These are phyloP conservation scores for Pseudogymnoascus sp. DNA, from an alignment of 2,329 filamentous ascomycete genomes.

Conservation along the genomic window DNA sequence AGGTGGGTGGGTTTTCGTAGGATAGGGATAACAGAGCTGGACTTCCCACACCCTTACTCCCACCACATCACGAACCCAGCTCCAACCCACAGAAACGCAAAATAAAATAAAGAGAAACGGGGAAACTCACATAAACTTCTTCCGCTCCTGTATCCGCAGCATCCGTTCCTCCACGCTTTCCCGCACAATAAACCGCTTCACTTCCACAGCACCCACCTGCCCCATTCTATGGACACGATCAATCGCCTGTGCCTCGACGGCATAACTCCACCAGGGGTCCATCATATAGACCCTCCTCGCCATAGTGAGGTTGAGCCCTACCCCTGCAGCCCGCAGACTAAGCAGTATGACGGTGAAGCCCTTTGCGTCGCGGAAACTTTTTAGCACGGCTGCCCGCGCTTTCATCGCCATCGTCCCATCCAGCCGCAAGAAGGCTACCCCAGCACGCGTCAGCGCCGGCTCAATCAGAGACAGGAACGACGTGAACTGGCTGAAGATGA, in stretches of 20 bases:
- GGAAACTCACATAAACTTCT: slow-evolving; percentile 80
- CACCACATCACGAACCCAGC: slow-evolving; percentile 9
- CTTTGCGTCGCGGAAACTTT: slow-evolving; percentile 57
- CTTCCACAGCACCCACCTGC: slow-evolving; percentile 76
- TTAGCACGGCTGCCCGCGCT: slow-evolving; percentile 68
- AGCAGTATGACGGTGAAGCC: slow-evolving; percentile 72
- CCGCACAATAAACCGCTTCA: slow-evolving; percentile 82
- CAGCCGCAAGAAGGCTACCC: slow-evolving; percentile 76
- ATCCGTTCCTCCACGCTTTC: slow-evolving; percentile 93
- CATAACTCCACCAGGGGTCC: slow-evolving; percentile 99
- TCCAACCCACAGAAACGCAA: slow-evolving; percentile 20
- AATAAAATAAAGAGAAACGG: slow-evolving; percentile 11
- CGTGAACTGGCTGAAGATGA: slow-evolving; percentile 96
- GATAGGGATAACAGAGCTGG: neutral
- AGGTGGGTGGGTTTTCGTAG: neutral
- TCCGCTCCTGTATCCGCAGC: slow-evolving; percentile 86
- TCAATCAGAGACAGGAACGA: slow-evolving; percentile 90
- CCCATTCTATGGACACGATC: slow-evolving; percentile 97
- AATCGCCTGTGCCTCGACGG: slow-evolving; percentile 93
- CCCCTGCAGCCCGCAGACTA: slow-evolving; percentile 81
- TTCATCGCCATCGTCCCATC: slow-evolving; percentile 89
- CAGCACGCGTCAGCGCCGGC: slow-evolving; percentile 63
- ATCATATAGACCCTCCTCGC: slow-evolving; percentile 95
- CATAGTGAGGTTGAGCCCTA: slow-evolving; percentile 85
- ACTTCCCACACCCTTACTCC: neutral